phyloP scores from a whole-genome alignment of 1,284 basidiomycete genomes.

The Boletellus deceptivus region DNA sequence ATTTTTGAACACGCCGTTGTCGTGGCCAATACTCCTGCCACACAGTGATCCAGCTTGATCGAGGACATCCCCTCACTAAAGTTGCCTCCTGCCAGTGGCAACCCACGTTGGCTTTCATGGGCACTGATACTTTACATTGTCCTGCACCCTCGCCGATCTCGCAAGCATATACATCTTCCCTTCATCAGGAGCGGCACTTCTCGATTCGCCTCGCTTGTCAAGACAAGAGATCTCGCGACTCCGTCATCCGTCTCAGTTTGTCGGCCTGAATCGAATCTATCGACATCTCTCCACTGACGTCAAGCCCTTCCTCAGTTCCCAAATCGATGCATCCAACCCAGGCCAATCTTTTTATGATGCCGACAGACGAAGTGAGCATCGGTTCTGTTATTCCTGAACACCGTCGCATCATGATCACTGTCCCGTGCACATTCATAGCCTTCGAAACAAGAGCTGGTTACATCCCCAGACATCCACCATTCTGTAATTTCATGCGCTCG shows the following conservation, averaged over 20 bases:
- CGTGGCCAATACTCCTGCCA: too few species aligned
- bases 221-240: constrained; percentile 7
- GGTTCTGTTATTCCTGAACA: too few species aligned
- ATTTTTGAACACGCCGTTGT: too few species aligned
- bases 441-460: neutral
- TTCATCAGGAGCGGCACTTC: constrained; percentile 1
- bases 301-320: constrained; percentile 8
- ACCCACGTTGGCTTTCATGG: neutral
- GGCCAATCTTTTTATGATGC: constrained; percentile 2
- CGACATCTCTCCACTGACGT: constrained; percentile 2
- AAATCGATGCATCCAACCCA: constrained; percentile 1
- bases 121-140: neutral
- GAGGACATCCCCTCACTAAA: neutral
- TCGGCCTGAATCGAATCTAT: constrained; percentile 8
- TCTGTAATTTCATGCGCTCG: constrained; percentile 3
- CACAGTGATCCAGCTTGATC: too few species aligned
- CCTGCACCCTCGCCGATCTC: too few species aligned
- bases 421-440: neutral
- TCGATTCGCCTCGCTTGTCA: constrained; percentile 3
- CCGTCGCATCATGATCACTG: neutral
- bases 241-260: constrained; percentile 7
- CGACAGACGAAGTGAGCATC: constrained; percentile 1
- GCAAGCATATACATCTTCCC: constrained; percentile 5
- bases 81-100: neutral
- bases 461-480: constrained; percentile 2